Base-by-base conservation (phyloP, 306 rosid species). In the Dryas octopetala region DNA sequence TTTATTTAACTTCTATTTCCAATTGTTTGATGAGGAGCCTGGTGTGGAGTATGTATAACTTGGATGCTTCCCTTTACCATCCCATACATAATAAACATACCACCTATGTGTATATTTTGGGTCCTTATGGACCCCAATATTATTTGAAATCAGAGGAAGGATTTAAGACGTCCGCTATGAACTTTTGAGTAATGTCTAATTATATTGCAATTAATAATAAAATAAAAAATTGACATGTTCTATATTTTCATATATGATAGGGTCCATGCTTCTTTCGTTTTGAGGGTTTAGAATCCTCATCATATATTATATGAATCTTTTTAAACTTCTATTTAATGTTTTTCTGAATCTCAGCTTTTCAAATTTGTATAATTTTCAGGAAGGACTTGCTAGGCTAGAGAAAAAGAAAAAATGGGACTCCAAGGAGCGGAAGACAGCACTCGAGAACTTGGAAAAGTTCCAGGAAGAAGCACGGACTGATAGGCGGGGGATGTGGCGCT, bases 401-500 rank as follows among this genome's bases (percentile, higher is more conserved):
- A 95, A 92, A 70, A 90, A 81, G 62, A 92, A 80, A 51, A 92
- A 84, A 84, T 83, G 93, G 96, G 97, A 91, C 73, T 77, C 69
- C 52, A 90, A 85, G 82, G 97, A 92, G 46, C 82, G 92, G 50
- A 87, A 90, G 73, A 40, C 57, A 13, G 96, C 97, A 40, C 83
- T 90, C 6, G 97, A 86, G 52, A 92, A 83, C 76, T 74, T 95
- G 84, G 99, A 95, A 75, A 81, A 67, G 76, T 90, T 85, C 84
- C 97, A 90, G 89, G 89, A 84, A 46, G 97, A 89, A 81, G 97
- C 99, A 0, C 80, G 87, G 49, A 86, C 88, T 3, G 80, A 68
- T 55, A 80, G 99, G 77, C 88, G 84, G 10, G 93, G 97, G 45
- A 95, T 90, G 71, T 95, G 99, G 99, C 93, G 88, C 83, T 92